phyloP scores from a whole-genome alignment of 2,329 filamentous ascomycete genomes.

The Aureobasidium lini region DNA sequence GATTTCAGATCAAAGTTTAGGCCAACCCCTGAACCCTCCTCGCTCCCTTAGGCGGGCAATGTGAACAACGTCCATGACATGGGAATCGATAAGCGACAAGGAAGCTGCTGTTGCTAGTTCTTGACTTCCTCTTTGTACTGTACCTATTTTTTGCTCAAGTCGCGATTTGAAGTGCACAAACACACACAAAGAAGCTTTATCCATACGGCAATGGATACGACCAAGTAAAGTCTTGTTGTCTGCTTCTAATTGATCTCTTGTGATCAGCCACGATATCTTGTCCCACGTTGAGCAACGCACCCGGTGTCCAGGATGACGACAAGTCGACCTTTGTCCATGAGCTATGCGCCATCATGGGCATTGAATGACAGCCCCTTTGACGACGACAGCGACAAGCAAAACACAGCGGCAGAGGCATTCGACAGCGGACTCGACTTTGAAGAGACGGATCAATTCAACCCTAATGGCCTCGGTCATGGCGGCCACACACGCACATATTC shows the following conservation, averaged over 20 bases:
- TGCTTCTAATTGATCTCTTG: neutral
- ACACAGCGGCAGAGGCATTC: neutral
- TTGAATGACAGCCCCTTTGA: slow-evolving; percentile 3
- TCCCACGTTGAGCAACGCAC: neutral
- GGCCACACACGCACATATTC: slow-evolving; percentile 25
- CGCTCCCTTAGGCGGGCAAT: neutral
- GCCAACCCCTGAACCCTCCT: slow-evolving; percentile 3
- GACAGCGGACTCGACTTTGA: slow-evolving; percentile 12
- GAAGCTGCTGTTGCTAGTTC: neutral
- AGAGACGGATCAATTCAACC: slow-evolving; percentile 10
- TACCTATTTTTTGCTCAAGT: too few species aligned
- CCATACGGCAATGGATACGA: neutral
- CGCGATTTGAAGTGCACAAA: neutral
- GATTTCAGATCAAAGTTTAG: slow-evolving; percentile 8
- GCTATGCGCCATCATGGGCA: slow-evolving; percentile 4
- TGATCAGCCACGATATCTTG: neutral
- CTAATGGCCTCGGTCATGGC: slow-evolving; percentile 10
- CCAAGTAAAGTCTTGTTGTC: neutral
- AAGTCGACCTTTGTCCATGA: neutral
- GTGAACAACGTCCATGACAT: neutral
- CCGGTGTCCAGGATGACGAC: neutral
- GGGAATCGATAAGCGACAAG: neutral
- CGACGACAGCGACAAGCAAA: neutral
- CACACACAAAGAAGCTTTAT: neutral
- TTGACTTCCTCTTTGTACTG: too few species aligned